Evolutionary conservation across 805 yeast species (phyloP).

Genomic region (Kluyveromyces starmeri): DNA sequence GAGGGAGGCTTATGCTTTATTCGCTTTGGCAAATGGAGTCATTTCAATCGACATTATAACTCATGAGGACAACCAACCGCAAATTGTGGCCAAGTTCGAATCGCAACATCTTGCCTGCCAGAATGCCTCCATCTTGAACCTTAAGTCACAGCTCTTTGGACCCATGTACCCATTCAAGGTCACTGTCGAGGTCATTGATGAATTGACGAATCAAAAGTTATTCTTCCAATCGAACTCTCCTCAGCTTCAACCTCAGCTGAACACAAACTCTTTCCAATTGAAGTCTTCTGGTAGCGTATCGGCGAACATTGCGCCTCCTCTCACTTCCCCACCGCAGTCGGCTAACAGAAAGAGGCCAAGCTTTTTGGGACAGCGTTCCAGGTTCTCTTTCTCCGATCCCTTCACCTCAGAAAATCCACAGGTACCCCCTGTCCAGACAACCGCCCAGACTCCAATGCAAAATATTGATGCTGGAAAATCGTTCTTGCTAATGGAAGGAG

Average conservation of each 20-base stretch:
- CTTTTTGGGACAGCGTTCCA: conserved; percentile 50
- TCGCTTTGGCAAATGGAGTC: conserved; percentile 62
- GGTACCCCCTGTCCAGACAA: conserved; percentile 5
- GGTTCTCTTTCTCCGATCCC: conserved; percentile 64
- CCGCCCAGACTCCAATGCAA: conserved; percentile 13
- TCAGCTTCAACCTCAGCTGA: conserved; percentile 9
- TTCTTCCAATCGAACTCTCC: conserved; percentile 12
- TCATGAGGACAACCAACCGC: conserved; percentile 21
- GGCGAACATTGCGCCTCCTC: conserved; percentile 12
- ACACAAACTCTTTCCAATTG: conserved; percentile 11
- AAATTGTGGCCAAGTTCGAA: conserved; percentile 38
- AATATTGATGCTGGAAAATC: conserved; percentile 35
- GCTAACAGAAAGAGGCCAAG: conserved; percentile 42
- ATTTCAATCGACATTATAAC: conserved; percentile 37
- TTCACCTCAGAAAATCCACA: conserved; percentile 29
- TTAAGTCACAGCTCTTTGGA: conserved; percentile 39
- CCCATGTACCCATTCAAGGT: conserved; percentile 35
- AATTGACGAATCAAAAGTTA: conserved; percentile 22
- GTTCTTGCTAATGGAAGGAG: conserved; percentile 33
- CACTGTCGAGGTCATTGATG: conserved; percentile 35
- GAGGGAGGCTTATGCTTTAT: conserved; percentile 60
- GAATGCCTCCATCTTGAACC: conserved; percentile 33
- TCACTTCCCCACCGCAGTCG: conserved; percentile 16
- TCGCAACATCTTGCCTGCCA: conserved; percentile 37
- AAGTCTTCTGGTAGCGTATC: conserved; percentile 9